Evolutionary conservation across 2,329 filamentous ascomycete genomes (phyloP).

Genomic region (Aspergillus proliferans): DNA sequence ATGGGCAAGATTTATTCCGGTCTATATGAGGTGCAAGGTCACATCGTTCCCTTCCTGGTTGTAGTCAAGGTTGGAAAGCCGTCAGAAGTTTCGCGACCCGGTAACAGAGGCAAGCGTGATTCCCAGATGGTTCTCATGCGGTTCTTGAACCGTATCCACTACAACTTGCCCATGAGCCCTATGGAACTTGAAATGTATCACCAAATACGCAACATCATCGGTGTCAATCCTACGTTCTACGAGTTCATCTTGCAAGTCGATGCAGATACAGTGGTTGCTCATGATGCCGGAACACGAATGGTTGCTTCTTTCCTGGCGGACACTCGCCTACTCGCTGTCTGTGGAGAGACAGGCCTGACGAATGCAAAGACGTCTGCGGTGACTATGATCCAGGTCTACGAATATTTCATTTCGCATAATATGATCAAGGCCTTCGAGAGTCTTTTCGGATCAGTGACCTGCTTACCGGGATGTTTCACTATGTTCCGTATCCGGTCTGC

Average conservation of each 20-base stretch:
- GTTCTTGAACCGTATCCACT: conserved; percentile 97
- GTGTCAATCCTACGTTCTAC: conserved; percentile 97
- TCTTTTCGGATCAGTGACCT: conserved; percentile 94
- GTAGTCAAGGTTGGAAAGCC: conserved; percentile 91
- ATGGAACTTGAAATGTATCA: conserved; percentile 98
- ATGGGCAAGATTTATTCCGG: conserved; percentile 99
- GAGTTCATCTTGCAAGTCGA: conserved; percentile 96
- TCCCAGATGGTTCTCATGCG: conserved; percentile 98
- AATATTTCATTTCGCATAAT: conserved; percentile 99
- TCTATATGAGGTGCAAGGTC: conserved; percentile 93
- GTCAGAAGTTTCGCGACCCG: conserved; percentile 67
- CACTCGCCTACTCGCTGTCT: conserved; percentile 86
- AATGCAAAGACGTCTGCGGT: conserved; percentile 91
- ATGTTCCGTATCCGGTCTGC: conserved; percentile 97
- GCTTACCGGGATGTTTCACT: conserved; percentile 95
- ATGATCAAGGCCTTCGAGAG: conserved; percentile 94
- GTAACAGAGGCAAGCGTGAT: conserved; percentile 98
- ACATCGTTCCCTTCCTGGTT: conserved; percentile 96
- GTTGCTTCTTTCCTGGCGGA: conserved; percentile 86
- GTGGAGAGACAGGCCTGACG: conserved; percentile 86
- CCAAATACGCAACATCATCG: conserved; percentile 97
- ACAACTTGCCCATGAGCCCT: conserved; percentile 93
- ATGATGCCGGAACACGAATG: conserved; percentile 85
- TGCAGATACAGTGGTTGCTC: conserved; percentile 88
- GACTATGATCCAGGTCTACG: conserved; percentile 99